These are phyloP conservation scores for Aspergillus tanneri DNA, from an alignment of 2,329 filamentous ascomycete genomes.

Conservation along the genomic window DNA sequence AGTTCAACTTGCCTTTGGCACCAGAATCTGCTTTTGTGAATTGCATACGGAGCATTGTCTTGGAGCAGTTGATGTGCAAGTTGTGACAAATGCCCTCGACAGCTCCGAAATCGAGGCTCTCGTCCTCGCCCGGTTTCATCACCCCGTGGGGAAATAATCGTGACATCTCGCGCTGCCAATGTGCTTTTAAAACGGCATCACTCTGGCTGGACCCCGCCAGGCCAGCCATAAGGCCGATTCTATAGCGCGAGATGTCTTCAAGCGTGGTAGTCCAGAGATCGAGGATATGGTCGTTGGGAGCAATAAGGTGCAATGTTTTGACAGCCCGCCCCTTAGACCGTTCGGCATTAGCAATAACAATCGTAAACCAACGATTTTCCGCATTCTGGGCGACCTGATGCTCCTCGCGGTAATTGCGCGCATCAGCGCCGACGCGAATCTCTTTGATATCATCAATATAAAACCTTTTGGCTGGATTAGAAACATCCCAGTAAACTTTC, in stretches of 20 bases:
- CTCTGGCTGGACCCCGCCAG: conserved; percentile 73
- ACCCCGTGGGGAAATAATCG: conserved; percentile 56
- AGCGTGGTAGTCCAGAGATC: conserved; percentile 80
- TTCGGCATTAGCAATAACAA: conserved; percentile 78
- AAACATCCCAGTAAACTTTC: conserved; percentile 84
- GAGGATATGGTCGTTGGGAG: conserved; percentile 69
- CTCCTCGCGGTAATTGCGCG: conserved; percentile 85
- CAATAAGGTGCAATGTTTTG: conserved; percentile 86
- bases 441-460: conserved; percentile 96
- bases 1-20: conserved; percentile 67
- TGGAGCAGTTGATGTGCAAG: conserved; percentile 86
- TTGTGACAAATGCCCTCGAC: conserved; percentile 83
- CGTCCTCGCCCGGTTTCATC: conserved; percentile 56
- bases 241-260: conserved; percentile 77
- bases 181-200: conserved; percentile 74
- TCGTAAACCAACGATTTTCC: conserved; percentile 79
- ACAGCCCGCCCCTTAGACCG: conserved; percentile 67
- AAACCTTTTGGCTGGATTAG: conserved; percentile 75
- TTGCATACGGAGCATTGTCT: conserved; percentile 67
- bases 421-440: conserved; percentile 78
- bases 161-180: conserved; percentile 84
- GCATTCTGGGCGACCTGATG: conserved; percentile 67
- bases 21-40: conserved; percentile 72
- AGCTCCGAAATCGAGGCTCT: conserved; percentile 72
- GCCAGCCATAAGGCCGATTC: conserved; percentile 86